These are phyloP conservation scores for Phytopythium oedochilum DNA, from an alignment of 352 stramenopile species.

Conservation along the genomic window DNA sequence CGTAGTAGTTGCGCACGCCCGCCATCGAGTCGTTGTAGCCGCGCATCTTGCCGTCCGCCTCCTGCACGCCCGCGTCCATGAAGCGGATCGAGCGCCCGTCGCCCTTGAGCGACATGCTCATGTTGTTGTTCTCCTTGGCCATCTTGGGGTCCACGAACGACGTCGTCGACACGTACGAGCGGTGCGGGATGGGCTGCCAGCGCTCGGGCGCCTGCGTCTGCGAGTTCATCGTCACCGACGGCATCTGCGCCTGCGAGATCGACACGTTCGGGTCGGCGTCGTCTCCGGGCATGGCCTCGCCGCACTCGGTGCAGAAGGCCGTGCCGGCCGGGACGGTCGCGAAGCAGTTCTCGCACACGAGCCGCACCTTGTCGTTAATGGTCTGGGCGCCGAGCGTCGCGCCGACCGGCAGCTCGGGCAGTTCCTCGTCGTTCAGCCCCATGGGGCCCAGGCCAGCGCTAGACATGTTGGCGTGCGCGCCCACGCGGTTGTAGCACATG, in stretches of 20 bases:
- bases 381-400: constrained; percentile 55
- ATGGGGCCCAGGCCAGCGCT: constrained; percentile 38
- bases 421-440: constrained; percentile 37
- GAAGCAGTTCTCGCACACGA: constrained; percentile 89
- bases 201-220: constrained; percentile 69
- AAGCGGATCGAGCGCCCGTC: constrained; percentile 83
- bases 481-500: constrained; percentile 87
- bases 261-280: constrained; percentile 74
- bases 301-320: constrained; percentile 87
- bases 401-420: constrained; percentile 71
- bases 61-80: constrained; percentile 81
- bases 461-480: constrained; percentile 44
- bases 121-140: constrained; percentile 53
- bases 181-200: constrained; percentile 83
- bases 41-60: constrained; percentile 79
- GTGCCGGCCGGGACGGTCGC: constrained; percentile 77
- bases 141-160: constrained; percentile 88
- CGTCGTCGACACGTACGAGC: constrained; percentile 81
- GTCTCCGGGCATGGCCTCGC: constrained; percentile 77
- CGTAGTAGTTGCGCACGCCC: constrained; percentile 79
- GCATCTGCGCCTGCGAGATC: constrained; percentile 86
- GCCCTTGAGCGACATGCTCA: constrained; percentile 66
- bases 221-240: constrained; percentile 76
- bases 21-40: constrained; percentile 80
- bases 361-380: constrained; percentile 55